Base-by-base conservation (phyloP, 1,284 basidiomycete genomes). In the Rhodofomes roseus region DNA sequence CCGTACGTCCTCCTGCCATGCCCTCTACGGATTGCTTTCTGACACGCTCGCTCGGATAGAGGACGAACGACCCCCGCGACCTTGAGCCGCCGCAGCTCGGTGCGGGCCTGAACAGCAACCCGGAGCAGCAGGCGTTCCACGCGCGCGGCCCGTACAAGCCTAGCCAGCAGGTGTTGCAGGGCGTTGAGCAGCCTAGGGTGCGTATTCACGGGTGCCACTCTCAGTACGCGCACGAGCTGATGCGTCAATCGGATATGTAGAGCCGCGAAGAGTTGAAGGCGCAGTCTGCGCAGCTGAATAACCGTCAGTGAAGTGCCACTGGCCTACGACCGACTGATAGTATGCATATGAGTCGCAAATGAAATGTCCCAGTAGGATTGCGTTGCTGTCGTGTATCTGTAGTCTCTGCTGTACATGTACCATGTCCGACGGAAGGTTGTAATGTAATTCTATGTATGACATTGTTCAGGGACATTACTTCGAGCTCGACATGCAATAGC, bases 41-140 rank as follows among this genome's bases (percentile, higher is more conserved):
- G 2, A 40, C 12, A 14, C 27, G 23, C 9, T n/a, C 11, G 18
- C 39, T 29, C 39, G 20, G 50, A 56, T 57, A 83, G 81, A 82
- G 77, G 71, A 72, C 77, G 14, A 83, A 83, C 62, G 74, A 83
- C 65, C 81, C 81, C 1, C 71, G 74, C 22, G 81, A 82, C 63
- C 73, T 82, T 55, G 70, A 76, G 61, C 73, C 71, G 16, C 69
- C 74, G 25, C 73, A 77, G 62, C 69, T 70, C 2, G 77, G 73
- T n/a, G 73, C 71, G 4, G 78, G 77, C 3, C 64, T 78, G 58
- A 77, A 71, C 61, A 68, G 64, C 56, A 70, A 71, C 58, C 70
- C 68, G 2, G 68, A 70, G 60, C 54, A 62, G 9, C 68, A 68
- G 51, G 76, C 76, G n/a, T 75, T 77, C 69, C 74, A 78, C 54